Base-by-base conservation (phyloP, 176 grass and related monocot species). In the Melocanna baccifera region DNA sequence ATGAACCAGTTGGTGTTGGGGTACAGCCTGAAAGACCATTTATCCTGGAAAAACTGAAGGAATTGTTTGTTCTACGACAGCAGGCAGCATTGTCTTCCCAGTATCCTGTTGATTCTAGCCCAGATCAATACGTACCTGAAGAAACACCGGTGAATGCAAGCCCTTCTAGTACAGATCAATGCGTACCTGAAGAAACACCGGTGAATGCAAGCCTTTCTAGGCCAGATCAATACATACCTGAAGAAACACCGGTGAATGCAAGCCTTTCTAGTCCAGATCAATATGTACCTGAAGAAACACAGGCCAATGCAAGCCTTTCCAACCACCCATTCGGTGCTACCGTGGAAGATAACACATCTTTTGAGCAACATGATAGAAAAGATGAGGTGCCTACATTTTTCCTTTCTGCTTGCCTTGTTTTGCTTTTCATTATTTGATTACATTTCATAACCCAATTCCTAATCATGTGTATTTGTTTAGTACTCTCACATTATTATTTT, bases 41-140 rank as follows among this genome's bases (percentile, higher is more conserved):
- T 71, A 74, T 90, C 63, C 75, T 90, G 69, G 37, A 80, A 69
- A 91, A 89, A 73, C 84, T 91, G 53, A 91, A 89, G 81, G 77
- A 78, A 43, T 46, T 94, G 78, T 89, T 72, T 88, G 67, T 40
- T 78, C 39, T 86, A 51, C 57, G 80, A 61, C 68, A 79, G 55
- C 71, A 83, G 40, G 68, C 48, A 9, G 36, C 22, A 78, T 9
- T 83, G 52, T 85, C 81, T 59, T 91, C 40, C 16, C 78, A 85
- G 45, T 51, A 75, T 68, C 50, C 6, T 78, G 15, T 52, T 75
- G 47, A 50, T 84, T 48, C 71, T 68, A 72, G 29, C 76, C 61
- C 70, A 68, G 58, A 80, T 81, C 47, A 50, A 42, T 42, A 42
- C 2, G 9, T 1, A 42, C 1, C 41, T 42, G 41, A 42, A 42